Conservation (phyloP, 2,329 filamentous ascomycete genomes). For the Aspergillus proliferans region DNA sequence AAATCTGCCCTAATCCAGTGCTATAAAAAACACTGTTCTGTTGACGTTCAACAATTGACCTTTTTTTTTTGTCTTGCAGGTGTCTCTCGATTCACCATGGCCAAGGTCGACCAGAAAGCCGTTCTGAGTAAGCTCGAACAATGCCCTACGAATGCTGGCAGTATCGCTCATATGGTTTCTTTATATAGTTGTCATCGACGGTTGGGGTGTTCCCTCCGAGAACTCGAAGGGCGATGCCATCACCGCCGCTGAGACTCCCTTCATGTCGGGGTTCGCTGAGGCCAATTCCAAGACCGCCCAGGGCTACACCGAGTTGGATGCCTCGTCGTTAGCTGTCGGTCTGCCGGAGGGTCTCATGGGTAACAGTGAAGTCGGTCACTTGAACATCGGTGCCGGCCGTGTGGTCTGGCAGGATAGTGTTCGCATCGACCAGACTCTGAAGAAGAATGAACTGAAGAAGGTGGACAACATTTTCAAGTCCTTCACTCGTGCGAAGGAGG, state of each 20-base stretch:
- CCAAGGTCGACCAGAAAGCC: slow-evolving; percentile 62
- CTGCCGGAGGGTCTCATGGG: slow-evolving; percentile 97
- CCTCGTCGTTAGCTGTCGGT: slow-evolving; percentile 90
- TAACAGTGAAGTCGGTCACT: slow-evolving; percentile 95
- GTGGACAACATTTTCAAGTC: slow-evolving; percentile 71
- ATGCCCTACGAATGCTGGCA: neutral
- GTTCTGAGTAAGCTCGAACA: slow-evolving; percentile 53
- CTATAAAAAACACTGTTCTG: neutral
- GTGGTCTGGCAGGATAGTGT: slow-evolving; percentile 99
- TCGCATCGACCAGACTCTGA: slow-evolving; percentile 88
- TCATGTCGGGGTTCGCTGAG: slow-evolving; percentile 79
- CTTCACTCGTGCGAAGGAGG: slow-evolving; percentile 73
- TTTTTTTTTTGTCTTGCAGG: slow-evolving; percentile 5
- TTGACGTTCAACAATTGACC: slow-evolving; percentile 15
- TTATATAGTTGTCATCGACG: slow-evolving; percentile 86
- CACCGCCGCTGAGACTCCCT: slow-evolving; percentile 81
- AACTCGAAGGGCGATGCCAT: slow-evolving; percentile 92
- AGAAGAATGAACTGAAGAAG: slow-evolving; percentile 71
- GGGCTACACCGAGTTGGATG: slow-evolving; percentile 88
- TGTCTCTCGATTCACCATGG: slow-evolving; percentile 46
- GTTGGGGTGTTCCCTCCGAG: slow-evolving; percentile 85
- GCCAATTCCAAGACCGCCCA: slow-evolving; percentile 64
- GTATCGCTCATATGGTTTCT: slow-evolving; percentile 14
- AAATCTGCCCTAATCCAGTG: too few relatives aligned
- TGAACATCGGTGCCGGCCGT: slow-evolving; percentile 96